Evolutionary conservation across 306 rosid species (phyloP), one percentile per base, ranked within the genome.

Genomic region (Adenanthera pavonina): DNA sequence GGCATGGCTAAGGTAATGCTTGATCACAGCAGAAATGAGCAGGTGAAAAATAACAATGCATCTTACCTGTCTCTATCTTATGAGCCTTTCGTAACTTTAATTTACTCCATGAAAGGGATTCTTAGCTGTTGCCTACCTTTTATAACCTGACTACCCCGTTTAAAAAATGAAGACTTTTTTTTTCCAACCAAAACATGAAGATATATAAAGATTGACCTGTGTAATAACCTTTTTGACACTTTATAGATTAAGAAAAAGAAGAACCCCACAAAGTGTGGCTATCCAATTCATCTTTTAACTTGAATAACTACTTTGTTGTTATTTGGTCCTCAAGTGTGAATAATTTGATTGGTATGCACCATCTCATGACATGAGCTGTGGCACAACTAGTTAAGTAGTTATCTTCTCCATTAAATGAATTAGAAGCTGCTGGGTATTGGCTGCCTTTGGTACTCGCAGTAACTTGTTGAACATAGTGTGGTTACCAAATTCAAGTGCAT

Each of bases 401-500:
- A 77, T 78, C 73, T 72, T 16, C 5, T 59, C 52, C 40, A 54
- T 64, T 51, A 71, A 80, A 71, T 84, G 81, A 74, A 46, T 79
- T n/a, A 20, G 74, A 67, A 38, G 44, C 71, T 69, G 60, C 64
- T 19, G 9, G 34, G 34, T 57, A 8, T 33, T 75, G 61, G 68
- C 66, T 60, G 3, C 66, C 66, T 20, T 25, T 60, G 5, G 30
- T 60, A 10, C 66, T 60, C 10, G 16, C 25, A 30, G 1, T 12
- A 33, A 11, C 68, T 33, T 19, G 12, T 33, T 10, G n/a, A 61
- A 33, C 68, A 60, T n/a, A 57, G 14, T 51, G n/a, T 51, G 56
- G 56, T 15, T 1, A 51, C 56, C 56, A 13, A 51, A 51, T 51
- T 51, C 56, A 15, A 67, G 61, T 34, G 60, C 34, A 49, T 48